Evolutionary conservation across 1,139 yeast species (phyloP).

Genomic region (Blastobotrys elegans): DNA sequence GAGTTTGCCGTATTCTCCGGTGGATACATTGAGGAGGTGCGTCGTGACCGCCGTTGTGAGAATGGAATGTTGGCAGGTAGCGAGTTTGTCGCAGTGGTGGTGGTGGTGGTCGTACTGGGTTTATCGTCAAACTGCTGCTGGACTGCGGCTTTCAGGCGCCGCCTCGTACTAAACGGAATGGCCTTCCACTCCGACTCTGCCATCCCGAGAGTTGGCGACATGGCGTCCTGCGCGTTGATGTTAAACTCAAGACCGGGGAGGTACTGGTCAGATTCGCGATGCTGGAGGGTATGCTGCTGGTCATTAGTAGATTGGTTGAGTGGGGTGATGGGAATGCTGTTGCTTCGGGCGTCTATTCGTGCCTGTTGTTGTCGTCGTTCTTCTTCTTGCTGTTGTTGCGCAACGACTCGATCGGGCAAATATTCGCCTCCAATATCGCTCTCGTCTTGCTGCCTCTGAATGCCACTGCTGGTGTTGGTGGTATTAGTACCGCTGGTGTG

Average conservation of each 20-base stretch:
- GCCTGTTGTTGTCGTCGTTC: too few relatives aligned
- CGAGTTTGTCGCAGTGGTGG: neutral
- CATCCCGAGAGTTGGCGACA: conserved; percentile 25
- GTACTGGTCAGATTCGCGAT: neutral
- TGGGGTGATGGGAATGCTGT: neutral
- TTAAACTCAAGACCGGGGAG: conserved; percentile 15
- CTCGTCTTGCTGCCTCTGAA: neutral
- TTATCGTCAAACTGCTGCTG: conserved; percentile 11
- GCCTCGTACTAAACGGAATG: conserved; percentile 27
- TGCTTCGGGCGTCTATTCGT: too few relatives aligned
- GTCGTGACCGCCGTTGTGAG: conserved; percentile 22
- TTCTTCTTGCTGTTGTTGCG: neutral
- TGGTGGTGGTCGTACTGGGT: conserved; percentile 8
- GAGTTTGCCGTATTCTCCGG: neutral
- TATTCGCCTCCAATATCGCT: conserved; percentile 12
- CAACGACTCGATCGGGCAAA: conserved; percentile 4
- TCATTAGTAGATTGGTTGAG: neutral
- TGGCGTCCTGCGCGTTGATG: conserved; percentile 14
- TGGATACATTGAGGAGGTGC: conserved; percentile 23
- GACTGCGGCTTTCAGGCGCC: conserved; percentile 23
- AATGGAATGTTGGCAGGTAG: conserved; percentile 16
- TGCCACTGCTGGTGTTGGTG: neutral
- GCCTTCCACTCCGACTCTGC: conserved; percentile 27
- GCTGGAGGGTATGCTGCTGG: neutral
- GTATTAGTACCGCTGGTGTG: too few relatives aligned